Evolutionary conservation across 345 rosid genomes (phyloP), one percentile per base, ranked within the genome.

Genomic region (Lumnitzera littorea): DNA sequence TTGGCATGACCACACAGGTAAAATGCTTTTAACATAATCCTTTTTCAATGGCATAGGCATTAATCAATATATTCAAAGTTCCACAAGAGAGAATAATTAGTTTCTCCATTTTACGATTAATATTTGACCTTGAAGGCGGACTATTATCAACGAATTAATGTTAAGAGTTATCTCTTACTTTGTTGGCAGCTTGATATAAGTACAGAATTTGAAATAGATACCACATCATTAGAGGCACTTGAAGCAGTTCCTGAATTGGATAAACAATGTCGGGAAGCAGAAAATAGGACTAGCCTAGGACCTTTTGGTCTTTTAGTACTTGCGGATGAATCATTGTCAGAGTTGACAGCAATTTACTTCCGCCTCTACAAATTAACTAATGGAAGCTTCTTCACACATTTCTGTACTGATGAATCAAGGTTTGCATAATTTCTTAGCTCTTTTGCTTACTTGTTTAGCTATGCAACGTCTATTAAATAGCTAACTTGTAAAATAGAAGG

Each of bases 391-490:
- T 62, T 50, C 12, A 79, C 90, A 25, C 78, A 68, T 51, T 91
- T 89, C 71, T 91, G 98, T 49, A 64, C 85, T 10, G 98, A 91
- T 27, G 86, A 86, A 36, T 64, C 87, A 62, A 86, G 98, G 98
- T 91, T 61, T 12, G 23, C 13, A 51, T 7, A 2, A 5, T 2
- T 27, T 27, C 5, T 27, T 5, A 27, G 5, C 3, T 36, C 43
- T 36, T 36, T 36, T 36, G 9, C 43, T 36, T 36, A 36, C 3
- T 4, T 7, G 43, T 7, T 36, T 9, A 27, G 43, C 43, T 4
- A 36, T 36, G 43, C 7, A 36, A 4, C 5, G 1, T 9, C 9
- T 9, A 7, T 36, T 9, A 36, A 36, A 36, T 5, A 20, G 5
- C 43, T 36, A 7, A 7, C 10, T 36, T 36, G 43, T 36, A 36